Evolutionary conservation across 2,329 filamentous ascomycete genomes (phyloP).

Genomic region (Clonostachys rhizophaga): DNA sequence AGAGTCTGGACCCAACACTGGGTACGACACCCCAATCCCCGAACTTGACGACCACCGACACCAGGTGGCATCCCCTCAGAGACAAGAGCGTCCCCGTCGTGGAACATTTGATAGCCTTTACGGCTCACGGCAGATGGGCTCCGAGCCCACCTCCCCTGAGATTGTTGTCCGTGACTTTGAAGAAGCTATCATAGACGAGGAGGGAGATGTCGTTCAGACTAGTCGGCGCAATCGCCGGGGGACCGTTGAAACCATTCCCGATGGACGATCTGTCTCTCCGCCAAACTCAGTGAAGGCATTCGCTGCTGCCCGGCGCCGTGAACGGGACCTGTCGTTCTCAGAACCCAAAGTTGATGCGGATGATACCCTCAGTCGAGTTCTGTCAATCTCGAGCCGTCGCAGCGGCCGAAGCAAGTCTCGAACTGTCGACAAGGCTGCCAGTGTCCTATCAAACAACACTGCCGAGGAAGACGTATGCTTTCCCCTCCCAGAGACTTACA

Average conservation of each 20-base stretch:
- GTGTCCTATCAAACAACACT: conserved; percentile 61
- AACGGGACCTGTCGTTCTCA: conserved; percentile 62
- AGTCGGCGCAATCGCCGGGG: conserved; percentile 44
- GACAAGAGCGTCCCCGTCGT: conserved; percentile 56
- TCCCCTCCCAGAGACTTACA: conserved; percentile 63
- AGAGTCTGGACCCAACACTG: conserved; percentile 42
- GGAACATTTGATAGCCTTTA: conserved; percentile 72
- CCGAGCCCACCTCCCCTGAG: conserved; percentile 20
- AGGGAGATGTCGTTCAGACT: conserved; percentile 44
- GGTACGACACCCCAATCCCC: conserved; percentile 70
- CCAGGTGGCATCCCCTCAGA: conserved; percentile 56
- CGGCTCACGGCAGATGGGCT: conserved; percentile 40
- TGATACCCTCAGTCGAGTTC: conserved; percentile 60
- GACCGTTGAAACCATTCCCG: conserved; percentile 49
- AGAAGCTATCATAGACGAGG: conserved; percentile 71
- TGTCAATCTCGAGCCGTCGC: conserved; percentile 63
- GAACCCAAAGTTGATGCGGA: conserved; percentile 35
- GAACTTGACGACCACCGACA: conserved; percentile 85
- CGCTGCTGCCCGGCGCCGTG: conserved; percentile 81
- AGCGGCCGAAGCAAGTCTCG: conserved; percentile 53
- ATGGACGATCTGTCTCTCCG: conserved; percentile 72
- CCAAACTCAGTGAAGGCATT: conserved; percentile 98
- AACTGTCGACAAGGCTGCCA: conserved; percentile 58
- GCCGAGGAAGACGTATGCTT: conserved; percentile 89
- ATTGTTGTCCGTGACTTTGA: conserved; percentile 74